Base-by-base conservation (phyloP, 225 moss, liverwort and hornwort genomes). In the Sphagnum contortum region DNA sequence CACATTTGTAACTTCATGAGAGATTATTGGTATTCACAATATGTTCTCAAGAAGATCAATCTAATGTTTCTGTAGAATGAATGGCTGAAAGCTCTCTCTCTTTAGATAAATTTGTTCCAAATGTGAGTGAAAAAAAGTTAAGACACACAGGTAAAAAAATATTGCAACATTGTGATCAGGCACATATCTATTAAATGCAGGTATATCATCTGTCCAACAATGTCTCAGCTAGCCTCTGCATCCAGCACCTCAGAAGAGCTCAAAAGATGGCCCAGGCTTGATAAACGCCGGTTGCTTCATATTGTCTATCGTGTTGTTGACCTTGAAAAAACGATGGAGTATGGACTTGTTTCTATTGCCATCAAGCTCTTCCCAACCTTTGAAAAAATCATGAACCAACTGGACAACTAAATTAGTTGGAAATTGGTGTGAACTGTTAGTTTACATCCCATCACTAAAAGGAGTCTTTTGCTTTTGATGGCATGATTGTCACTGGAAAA, bases 281-380 rank as follows among this genome's bases (percentile, higher is more conserved):
- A 80, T 50, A 61, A 62, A n/a, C 66, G 75, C 0, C 73, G 73
- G 0, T 64, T 84, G 64, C 66, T 84, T 4, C 78, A 81, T 65
- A 52, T 75, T 66, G 61, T 71, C 0, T 81, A 64, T 62, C 66
- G 64, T 48, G 73, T 84, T 12, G 80, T 75, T 45, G 71, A 81
- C 49, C 75, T 84, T 0, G 80, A 84, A 4, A 65, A 84, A 12
- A 80, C 80, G 0, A 71, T 81, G 49, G 8, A 69, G 80, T 80
- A 54, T 72, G 75, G 59, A 4, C 2, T 47, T 11, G 4, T n/a
- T 47, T 44, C 10, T 47, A 46, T 46, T 29, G 8, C 12, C 6
- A 8, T 12, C 6, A 58, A 13, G 8, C 44, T 12, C 8, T 58
- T 8, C 12, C 44, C 58, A 58, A 13, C 58, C n/a, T 58, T 6